A percentile compares a stretch with the other conserved stretches of the same genome.
Conservation (phyloP, 1,284 basidiomycete species). For the Cryptococcus sp. region DNA sequence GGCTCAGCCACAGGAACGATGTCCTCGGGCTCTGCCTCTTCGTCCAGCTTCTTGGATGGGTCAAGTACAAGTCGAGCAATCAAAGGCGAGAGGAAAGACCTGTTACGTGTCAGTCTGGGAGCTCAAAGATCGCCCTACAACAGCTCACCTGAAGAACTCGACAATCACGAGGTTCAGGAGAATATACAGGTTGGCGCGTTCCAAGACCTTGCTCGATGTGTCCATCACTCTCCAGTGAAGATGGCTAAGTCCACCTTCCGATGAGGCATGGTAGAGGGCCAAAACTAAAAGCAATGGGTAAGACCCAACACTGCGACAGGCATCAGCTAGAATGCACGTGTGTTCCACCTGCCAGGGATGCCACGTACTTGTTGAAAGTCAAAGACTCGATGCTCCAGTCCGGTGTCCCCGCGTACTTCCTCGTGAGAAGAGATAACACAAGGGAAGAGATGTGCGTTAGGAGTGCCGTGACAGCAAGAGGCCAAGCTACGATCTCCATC, state of each 20-base stretch:
- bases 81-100: slow-evolving; percentile 13
- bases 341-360: neutral
- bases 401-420: slow-evolving; percentile 24
- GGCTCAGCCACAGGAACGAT: slow-evolving; percentile 7
- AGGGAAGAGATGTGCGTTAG: slow-evolving; percentile 35
- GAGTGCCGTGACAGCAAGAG: slow-evolving; percentile 31
- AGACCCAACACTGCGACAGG: slow-evolving; percentile 30
- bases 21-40: slow-evolving; percentile 14
- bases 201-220: slow-evolving; percentile 15
- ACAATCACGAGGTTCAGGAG: slow-evolving; percentile 35
- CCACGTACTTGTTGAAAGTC: slow-evolving; percentile 42
- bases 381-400: slow-evolving; percentile 36
- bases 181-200: slow-evolving; percentile 32
- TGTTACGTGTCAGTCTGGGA: neutral
- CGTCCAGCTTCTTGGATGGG: slow-evolving; percentile 1
- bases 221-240: slow-evolving; percentile 40
- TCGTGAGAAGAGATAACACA: slow-evolving; percentile 21
- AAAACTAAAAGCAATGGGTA: slow-evolving; percentile 38
- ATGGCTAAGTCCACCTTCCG: slow-evolving; percentile 24
- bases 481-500: slow-evolving; percentile 33
- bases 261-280: slow-evolving; percentile 26
- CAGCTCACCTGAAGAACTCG: slow-evolving; percentile 29
- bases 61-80: slow-evolving; percentile 8
- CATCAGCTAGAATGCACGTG: slow-evolving; percentile 3
- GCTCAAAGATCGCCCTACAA: too few species aligned